Evolutionary conservation across 23 red algal genomes (phyloP).

Genomic region (Gracilaria caudata): DNA sequence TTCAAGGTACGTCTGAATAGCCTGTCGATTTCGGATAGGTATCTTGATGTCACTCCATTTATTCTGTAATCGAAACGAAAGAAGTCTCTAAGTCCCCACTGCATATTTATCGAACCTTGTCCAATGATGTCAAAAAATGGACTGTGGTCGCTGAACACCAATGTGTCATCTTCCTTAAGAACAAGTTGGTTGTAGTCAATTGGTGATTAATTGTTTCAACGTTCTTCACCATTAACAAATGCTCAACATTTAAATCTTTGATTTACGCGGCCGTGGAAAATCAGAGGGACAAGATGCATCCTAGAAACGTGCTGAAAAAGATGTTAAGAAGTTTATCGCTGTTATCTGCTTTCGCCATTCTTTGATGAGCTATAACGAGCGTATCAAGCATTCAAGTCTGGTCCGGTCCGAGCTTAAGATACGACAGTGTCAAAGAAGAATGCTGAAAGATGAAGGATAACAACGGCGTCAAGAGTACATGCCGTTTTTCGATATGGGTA

Average conservation of each 20-base stretch:
- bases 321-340: too few relatives aligned
- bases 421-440: too few relatives aligned
- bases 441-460: too few relatives aligned
- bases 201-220: background rate
- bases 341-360: background rate
- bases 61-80: conserved; percentile 10
- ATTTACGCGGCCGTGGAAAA: background rate
- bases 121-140: background rate
- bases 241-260: background rate
- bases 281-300: background rate
- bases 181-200: background rate
- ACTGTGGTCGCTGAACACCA: background rate
- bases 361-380: too few relatives aligned
- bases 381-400: too few relatives aligned
- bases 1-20: background rate
- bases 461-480: too few relatives aligned
- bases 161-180: background rate
- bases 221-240: background rate
- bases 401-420: too few relatives aligned
- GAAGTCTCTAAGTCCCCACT: background rate
- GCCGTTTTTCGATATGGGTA: conserved; percentile 90
- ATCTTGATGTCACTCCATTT: background rate
- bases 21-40: background rate
- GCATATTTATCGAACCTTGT: background rate
- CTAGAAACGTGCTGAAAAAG: background rate